Evolutionary conservation across 495 filamentous ascomycete species (phyloP), one percentile per base, ranked within the genome.

Genomic region (Lasiosphaeris hirsuta): DNA sequence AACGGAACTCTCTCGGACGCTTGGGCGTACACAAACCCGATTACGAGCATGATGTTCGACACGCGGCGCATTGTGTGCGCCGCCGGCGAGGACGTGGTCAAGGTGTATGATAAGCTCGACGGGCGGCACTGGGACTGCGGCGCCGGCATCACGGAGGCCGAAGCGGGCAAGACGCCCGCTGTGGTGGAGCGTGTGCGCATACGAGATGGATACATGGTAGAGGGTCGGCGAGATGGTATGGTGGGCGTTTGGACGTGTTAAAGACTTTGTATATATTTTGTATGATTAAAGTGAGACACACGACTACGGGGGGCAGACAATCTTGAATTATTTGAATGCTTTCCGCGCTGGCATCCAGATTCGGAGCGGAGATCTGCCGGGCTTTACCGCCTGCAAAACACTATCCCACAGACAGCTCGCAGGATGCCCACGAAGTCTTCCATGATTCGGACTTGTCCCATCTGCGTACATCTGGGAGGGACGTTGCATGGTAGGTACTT

Each of bases 41-140:
- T 99, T 59, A 96, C 90, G 19, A 92, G 88, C 77, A 97, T 97
- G 94, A 94, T 94, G 86, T 99, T 99, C 65, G 94, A 99, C 70
- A 78, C 80, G 10, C 86, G 92, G 30, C 85, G 94, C 41, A 99
- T 99, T 59, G 92, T 93, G 7, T 84, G 90, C 43, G 92, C 94
- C 3, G 91, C 90, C 0, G 89, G 92, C 45, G 93, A 97, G 70
- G 86, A 87, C 63, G 90, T 97, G 30, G 90, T 91, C 59, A 99
- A 99, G 74, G 87, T 97, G 46, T 97, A 97, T 71, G 94, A 99
- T 74, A 97, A 97, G 81, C 86, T 88, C 4, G 94, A 99, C 63
- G 92, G 90, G 10, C 76, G 89, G 56, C 95, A 97, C 69, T 97
- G 94, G 94, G 92, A 97, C 69, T 99, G 94, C 70, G 94, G 94